These are phyloP conservation scores for Phytophthora brassicae DNA, from an alignment of 352 stramenopile genomes.

Conservation along the genomic window DNA sequence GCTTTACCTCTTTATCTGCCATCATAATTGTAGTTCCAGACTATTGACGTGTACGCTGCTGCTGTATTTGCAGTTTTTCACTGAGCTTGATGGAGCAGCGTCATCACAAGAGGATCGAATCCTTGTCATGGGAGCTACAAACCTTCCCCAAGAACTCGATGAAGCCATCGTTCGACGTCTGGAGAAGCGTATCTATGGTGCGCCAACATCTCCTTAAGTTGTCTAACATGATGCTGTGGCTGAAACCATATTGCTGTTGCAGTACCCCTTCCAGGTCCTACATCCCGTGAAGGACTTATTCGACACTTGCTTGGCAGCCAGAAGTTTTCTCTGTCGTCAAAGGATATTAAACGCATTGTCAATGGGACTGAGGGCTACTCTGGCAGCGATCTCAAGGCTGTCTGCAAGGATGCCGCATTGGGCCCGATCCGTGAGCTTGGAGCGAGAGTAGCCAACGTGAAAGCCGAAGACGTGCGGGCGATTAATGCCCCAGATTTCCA, in stretches of 20 bases:
- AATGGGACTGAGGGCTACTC: conserved; percentile 82
- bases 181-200: conserved; percentile 90
- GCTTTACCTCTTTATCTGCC: neutral
- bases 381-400: conserved; percentile 88
- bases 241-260: no score
- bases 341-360: conserved; percentile 72
- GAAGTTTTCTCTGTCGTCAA: conserved; percentile 49
- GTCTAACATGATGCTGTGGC: no score
- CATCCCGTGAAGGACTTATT: conserved; percentile 56
- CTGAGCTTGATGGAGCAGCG: conserved; percentile 77
- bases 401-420: conserved; percentile 94
- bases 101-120: conserved; percentile 78
- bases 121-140: conserved; percentile 88
- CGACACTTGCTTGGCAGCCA: conserved; percentile 60
- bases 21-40: no score
- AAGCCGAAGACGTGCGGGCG: conserved; percentile 59
- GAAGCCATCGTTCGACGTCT: conserved; percentile 85
- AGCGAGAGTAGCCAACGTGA: conserved; percentile 52
- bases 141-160: conserved; percentile 85
- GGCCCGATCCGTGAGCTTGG: conserved; percentile 88
- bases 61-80: conserved; percentile 71
- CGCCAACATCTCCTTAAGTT: neutral
- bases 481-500: conserved; percentile 66
- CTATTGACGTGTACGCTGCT: neutral
- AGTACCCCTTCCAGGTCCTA: conserved; percentile 76